These are phyloP conservation scores for Boletus semigastroideus DNA, from an alignment of 1,284 basidiomycete genomes.

Conservation along the genomic window DNA sequence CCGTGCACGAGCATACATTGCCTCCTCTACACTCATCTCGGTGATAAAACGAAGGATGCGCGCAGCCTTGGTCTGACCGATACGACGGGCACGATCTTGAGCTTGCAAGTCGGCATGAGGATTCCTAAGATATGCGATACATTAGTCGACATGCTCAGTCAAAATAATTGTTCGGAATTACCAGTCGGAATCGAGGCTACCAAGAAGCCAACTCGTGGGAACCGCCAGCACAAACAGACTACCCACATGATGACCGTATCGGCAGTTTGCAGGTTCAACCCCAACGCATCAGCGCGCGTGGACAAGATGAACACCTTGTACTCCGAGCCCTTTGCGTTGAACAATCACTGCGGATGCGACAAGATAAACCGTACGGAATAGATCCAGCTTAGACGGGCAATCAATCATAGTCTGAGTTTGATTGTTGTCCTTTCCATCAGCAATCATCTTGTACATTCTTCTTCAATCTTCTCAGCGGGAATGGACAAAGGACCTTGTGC, in stretches of 20 bases:
- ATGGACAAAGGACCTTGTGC: constrained; percentile 97
- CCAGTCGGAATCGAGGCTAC: constrained; percentile 88
- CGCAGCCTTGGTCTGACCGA: constrained; percentile 98
- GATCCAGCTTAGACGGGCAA: too few relatives aligned
- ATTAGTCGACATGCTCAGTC: background rate
- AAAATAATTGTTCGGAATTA: constrained; percentile 26
- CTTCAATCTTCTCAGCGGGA: constrained; percentile 94
- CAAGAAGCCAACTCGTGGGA: constrained; percentile 6
- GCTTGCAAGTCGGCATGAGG: constrained; percentile 98
- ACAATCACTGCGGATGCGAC: too few relatives aligned
- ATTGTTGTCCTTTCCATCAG: constrained; percentile 77
- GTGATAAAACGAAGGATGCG: constrained; percentile 97
- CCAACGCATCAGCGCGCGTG: constrained; percentile 96
- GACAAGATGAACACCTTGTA: constrained; percentile 96
- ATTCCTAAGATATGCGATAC: constrained; percentile 57
- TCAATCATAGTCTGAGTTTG: too few relatives aligned
- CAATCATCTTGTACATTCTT: constrained; percentile 99
- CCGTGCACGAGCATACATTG: constrained; percentile 92
- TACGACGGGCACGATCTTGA: constrained; percentile 99
- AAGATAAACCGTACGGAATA: too few relatives aligned
- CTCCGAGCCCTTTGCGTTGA: constrained; percentile 91
- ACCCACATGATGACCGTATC: constrained; percentile 98
- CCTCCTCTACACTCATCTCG: constrained; percentile 97
- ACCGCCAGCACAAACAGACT: constrained; percentile 16
- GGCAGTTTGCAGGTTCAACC: constrained; percentile 96